These are phyloP conservation scores for Yamadazyma buinensis DNA, from an alignment of 1,139 yeast species.

Conservation along the genomic window DNA sequence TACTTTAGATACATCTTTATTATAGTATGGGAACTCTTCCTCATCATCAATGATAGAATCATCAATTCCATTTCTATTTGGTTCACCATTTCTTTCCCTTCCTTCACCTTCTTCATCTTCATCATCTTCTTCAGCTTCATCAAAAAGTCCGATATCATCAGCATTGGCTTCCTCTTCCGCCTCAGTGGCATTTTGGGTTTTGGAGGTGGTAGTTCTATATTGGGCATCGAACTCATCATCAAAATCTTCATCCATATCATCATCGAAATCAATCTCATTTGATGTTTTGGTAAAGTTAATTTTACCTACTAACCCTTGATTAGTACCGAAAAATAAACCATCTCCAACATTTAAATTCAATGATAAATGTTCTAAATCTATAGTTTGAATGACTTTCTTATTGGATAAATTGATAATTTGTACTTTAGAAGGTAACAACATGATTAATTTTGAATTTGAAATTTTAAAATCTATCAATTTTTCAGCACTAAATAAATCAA, in stretches of 20 bases:
- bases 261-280: constrained; percentile 1
- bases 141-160: constrained; percentile 19
- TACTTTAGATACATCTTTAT: constrained; percentile 16
- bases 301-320: constrained; percentile 46
- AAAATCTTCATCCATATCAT: constrained; percentile 25
- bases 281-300: constrained; percentile 11
- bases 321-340: constrained; percentile 48
- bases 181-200: too few relatives aligned
- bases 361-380: constrained; percentile 11
- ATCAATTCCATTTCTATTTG: constrained; percentile 10
- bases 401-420: constrained; percentile 8
- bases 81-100: neutral
- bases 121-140: constrained; percentile 12
- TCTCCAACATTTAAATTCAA: constrained; percentile 11
- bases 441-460: constrained; percentile 8
- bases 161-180: constrained; percentile 1
- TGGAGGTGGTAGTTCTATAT: too few relatives aligned
- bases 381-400: constrained; percentile 7
- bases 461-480: constrained; percentile 12
- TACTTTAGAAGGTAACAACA: constrained; percentile 12
- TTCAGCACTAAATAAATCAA: constrained; percentile 9
- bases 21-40: constrained; percentile 19
- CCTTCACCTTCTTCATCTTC: constrained; percentile 32
- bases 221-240: too few relatives aligned
- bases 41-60: constrained; percentile 34